A percentile compares a stretch with the other conserved stretches of the same genome.
These are phyloP conservation scores for Thuja plicata DNA, from an alignment of 83 land plant genomes.

Conservation along the genomic window DNA sequence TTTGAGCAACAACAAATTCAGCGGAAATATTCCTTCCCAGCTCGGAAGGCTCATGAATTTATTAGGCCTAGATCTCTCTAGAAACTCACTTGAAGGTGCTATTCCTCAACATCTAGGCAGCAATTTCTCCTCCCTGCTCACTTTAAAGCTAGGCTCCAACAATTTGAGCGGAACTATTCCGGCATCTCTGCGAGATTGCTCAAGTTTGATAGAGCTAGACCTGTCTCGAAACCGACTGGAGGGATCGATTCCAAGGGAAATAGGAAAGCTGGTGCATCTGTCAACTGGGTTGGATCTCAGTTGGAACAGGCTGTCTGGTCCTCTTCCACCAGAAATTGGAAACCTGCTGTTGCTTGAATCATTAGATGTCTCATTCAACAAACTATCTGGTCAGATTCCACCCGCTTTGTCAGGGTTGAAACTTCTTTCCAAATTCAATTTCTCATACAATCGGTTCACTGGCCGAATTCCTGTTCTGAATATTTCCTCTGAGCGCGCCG, in stretches of 20 bases:
- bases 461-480: conserved; percentile 43
- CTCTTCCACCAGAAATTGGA: conserved; percentile 44
- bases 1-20: conserved; percentile 32
- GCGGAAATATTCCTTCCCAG: conserved; percentile 26
- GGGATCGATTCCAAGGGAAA: conserved; percentile 16
- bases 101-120: conserved; percentile 13
- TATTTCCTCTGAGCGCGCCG: conserved; percentile 25
- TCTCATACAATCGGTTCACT: conserved; percentile 49
- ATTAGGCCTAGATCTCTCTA: conserved; percentile 26
- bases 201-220: conserved; percentile 1
- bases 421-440: conserved; percentile 33
- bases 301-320: conserved; percentile 47
- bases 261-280: conserved; percentile 15
- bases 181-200: not conserved
- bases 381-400: conserved; percentile 45
- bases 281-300: conserved; percentile 43
- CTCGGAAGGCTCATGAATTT: conserved; percentile 27
- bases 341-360: conserved; percentile 12
- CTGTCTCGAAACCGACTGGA: conserved; percentile 14
- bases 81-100: conserved; percentile 35
- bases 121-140: not conserved
- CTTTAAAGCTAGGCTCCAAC: not conserved
- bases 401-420: conserved; percentile 8
- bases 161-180: conserved; percentile 9
- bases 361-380: conserved; percentile 30